Base-by-base conservation (phyloP, 2,329 filamentous ascomycete species). In the Xylaria sp. region DNA sequence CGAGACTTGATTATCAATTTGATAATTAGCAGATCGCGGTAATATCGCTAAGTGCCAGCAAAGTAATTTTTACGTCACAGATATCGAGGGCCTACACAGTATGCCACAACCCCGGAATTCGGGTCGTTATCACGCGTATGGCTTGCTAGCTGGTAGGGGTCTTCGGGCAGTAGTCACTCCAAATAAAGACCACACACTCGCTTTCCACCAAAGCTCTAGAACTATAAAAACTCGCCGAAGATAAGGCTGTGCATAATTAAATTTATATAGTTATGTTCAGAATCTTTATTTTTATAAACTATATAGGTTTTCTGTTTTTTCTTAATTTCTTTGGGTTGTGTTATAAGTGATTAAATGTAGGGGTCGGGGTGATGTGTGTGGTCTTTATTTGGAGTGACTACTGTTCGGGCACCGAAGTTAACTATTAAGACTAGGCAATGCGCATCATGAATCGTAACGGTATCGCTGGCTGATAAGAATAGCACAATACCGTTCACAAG, bases 1-100 rank as follows among this genome's bases (percentile, higher is more conserved):
- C 29, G 66, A 58, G 35, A 25, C 57, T 37, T 25, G 37, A 37
- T 12, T 37, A 25, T 64, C 35, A 29, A 37, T 23, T 27, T 53
- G 42, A 51, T 60, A 32, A 23, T 37, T 67, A 50, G 44, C 53
- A 47, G 23, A 59, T 51, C 23, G 42, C 50, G 40, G 42, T 42
- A 58, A 54, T 23, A 47, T 50, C 44, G 27, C 21, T 18, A 18
- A 53, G 27, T 16, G 10, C 21, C 27, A 44, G 23, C n/a, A 27
- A 25, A 5, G 21, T 59, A 61, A 57, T 3, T 57, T 68, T 64
- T 65, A 63, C 65, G 65, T 63, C 54, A 60, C 47, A 37, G 47
- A 67, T 63, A 63, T 18, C 9, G 3, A 10, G 16, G 5, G 16
- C 27, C 10, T 27, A 48, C 35, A 40, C 54, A 55, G 35, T 54